A percentile compares a stretch with the other conserved stretches of the same genome.
These are phyloP conservation scores for Mrakia gelida DNA, from an alignment of 768 basidiomycete species.

Conservation along the genomic window DNA sequence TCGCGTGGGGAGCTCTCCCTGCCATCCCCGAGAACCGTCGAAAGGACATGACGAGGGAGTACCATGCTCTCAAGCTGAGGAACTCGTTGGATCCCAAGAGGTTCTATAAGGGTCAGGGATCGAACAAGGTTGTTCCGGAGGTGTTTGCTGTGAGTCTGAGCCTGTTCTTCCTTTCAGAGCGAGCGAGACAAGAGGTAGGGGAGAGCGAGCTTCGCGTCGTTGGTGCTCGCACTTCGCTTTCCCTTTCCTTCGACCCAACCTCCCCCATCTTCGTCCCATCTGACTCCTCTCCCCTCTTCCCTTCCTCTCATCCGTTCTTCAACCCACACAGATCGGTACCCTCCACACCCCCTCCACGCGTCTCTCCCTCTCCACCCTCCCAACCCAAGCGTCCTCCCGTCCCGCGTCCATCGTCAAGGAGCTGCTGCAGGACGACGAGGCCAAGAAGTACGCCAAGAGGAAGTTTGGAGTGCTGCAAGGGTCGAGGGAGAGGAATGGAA, in stretches of 20 bases:
- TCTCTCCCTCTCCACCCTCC: slow-evolving; percentile 22
- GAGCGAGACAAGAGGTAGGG: too few relatives aligned
- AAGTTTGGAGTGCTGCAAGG: slow-evolving; percentile 77
- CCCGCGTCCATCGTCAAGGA: slow-evolving; percentile 80
- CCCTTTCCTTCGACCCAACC: slow-evolving; percentile 1
- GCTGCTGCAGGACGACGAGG: slow-evolving; percentile 79
- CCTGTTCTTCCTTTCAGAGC: neutral
- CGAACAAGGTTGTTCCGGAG: slow-evolving; percentile 74
- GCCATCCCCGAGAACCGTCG: slow-evolving; percentile 29
- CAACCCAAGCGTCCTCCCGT: slow-evolving; percentile 29
- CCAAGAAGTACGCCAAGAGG: slow-evolving; percentile 80
- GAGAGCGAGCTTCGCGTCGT: slow-evolving; percentile 5
- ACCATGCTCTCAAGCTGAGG: slow-evolving; percentile 76
- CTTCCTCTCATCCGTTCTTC: neutral
- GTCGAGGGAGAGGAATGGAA: slow-evolving; percentile 63
- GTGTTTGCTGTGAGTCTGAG: slow-evolving; percentile 68
- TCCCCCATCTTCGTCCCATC: neutral
- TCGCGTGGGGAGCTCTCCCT: slow-evolving; percentile 28
- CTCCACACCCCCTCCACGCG: slow-evolving; percentile 44
- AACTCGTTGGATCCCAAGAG: slow-evolving; percentile 89
- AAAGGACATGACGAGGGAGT: slow-evolving; percentile 68
- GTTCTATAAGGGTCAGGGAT: slow-evolving; percentile 58
- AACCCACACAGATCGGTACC: slow-evolving; percentile 65
- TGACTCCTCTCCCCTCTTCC: neutral
- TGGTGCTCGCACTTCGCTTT: neutral